Evolutionary conservation across 768 basidiomycete species (phyloP).

Genomic region (Macrolepiota dolichaula): DNA sequence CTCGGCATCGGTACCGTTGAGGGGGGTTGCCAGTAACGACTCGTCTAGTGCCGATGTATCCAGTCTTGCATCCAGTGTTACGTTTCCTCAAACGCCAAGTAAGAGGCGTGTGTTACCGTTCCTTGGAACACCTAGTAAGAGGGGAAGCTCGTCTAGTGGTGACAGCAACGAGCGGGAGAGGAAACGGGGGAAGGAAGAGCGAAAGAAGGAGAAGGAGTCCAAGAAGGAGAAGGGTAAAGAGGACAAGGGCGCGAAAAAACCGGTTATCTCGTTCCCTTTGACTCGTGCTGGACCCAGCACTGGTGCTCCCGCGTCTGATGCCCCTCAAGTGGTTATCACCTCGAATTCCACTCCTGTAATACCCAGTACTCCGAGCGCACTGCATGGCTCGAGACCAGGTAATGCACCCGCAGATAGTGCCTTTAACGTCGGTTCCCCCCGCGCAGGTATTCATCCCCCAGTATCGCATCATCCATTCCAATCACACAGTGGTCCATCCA

Average conservation of each 20-base stretch:
- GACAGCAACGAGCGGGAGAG: constrained; percentile 4
- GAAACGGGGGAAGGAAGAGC: neutral
- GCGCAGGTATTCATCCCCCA: neutral
- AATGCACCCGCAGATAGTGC: neutral
- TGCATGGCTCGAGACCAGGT: neutral
- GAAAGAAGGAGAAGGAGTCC: neutral
- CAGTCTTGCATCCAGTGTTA: neutral
- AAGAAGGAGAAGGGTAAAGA: constrained; percentile 6
- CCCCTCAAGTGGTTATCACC: neutral
- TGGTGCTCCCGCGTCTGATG: neutral
- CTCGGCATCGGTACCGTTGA: neutral
- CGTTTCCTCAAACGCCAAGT: constrained; percentile 1
- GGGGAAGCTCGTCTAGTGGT: constrained; percentile 3
- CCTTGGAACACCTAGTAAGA: neutral
- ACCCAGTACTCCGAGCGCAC: neutral
- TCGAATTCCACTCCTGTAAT: neutral
- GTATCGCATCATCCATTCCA: neutral
- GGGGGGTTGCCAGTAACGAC: neutral
- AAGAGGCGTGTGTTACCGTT: constrained; percentile 10
- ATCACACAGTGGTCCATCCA: neutral
- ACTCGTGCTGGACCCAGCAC: neutral
- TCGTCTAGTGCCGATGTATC: neutral
- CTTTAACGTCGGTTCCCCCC: neutral
- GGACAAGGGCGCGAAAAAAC: constrained; percentile 5
- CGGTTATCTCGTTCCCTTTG: constrained; percentile 8